Conservation (phyloP, 83 land plant genomes). For the Isoetes engelmannii region DNA sequence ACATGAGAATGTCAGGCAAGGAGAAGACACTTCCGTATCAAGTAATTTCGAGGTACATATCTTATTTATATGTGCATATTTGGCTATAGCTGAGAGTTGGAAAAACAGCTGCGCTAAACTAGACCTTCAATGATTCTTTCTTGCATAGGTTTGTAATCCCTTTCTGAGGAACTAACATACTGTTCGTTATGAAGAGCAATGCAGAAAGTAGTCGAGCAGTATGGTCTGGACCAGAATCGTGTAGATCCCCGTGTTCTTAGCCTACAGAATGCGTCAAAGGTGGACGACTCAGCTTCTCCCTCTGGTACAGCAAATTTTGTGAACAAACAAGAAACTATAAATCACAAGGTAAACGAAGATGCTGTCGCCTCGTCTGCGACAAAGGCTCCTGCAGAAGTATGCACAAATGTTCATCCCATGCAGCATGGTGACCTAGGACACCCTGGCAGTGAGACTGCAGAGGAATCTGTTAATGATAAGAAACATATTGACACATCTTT, state of each 20-base stretch:
- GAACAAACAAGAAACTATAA: conserved; percentile 2
- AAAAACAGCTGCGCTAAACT: too few relatives aligned
- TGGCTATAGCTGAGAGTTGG: too few relatives aligned
- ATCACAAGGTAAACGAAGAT: neutral
- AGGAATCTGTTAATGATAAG: too few relatives aligned
- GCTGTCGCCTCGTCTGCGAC: neutral
- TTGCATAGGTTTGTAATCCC: neutral
- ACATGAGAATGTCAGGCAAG: conserved; percentile 86
- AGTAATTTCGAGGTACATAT: conserved; percentile 71
- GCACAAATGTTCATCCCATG: neutral
- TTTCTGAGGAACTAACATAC: conserved; percentile 8
- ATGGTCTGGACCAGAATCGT: conserved; percentile 53
- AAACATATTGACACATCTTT: too few relatives aligned
- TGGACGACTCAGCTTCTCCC: neutral
- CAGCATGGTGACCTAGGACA: neutral
- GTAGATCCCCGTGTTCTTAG: neutral
- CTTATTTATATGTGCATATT: too few relatives aligned
- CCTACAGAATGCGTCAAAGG: neutral
- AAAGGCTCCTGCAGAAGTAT: neutral
- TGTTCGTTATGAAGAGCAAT: conserved; percentile 40
- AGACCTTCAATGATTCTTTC: too few relatives aligned
- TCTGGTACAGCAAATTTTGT: neutral
- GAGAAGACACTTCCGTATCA: conserved; percentile 85
- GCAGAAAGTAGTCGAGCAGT: conserved; percentile 62
- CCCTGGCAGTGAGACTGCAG: neutral